phyloP scores from a whole-genome alignment of 2,329 filamentous ascomycete species.

The Paecilomyces variotii region DNA sequence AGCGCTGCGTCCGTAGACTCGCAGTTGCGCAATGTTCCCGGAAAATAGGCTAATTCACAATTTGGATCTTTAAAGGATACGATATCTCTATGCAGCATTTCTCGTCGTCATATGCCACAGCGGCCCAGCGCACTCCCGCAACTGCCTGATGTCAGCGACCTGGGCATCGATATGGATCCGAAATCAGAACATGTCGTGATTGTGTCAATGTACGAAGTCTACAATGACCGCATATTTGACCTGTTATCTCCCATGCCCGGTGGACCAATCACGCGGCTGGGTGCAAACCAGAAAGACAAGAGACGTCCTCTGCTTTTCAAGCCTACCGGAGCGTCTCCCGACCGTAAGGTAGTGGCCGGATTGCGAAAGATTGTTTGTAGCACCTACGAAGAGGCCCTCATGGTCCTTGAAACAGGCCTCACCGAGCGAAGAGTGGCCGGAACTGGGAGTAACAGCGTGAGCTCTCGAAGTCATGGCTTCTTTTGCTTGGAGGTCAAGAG shows the following conservation, averaged over 20 bases:
- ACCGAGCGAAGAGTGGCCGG: slow-evolving; percentile 81
- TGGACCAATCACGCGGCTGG: slow-evolving; percentile 32
- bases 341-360: slow-evolving; percentile 90
- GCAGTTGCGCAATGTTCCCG: not conserved
- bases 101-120: slow-evolving; percentile 54
- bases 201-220: slow-evolving; percentile 97
- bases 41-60: slow-evolving; percentile 34
- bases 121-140: slow-evolving; percentile 65
- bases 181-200: slow-evolving; percentile 77
- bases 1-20: slow-evolving; percentile 7
- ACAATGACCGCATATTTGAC: slow-evolving; percentile 97
- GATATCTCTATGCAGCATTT: slow-evolving; percentile 47
- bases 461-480: slow-evolving; percentile 89
- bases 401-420: slow-evolving; percentile 82
- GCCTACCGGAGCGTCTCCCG: slow-evolving; percentile 74
- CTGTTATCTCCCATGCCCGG: slow-evolving; percentile 57
- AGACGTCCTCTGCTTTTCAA: slow-evolving; percentile 88
- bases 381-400: slow-evolving; percentile 71
- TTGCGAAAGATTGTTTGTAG: slow-evolving; percentile 83
- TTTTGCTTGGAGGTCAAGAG: slow-evolving; percentile 95
- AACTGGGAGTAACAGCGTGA: slow-evolving; percentile 87
- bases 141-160: slow-evolving; percentile 63
- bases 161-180: slow-evolving; percentile 59
- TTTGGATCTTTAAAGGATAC: slow-evolving; percentile 45
- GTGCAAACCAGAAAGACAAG: slow-evolving; percentile 55